Conservation (phyloP, 2,329 filamentous ascomycete genomes). For the Claviceps lovelessii region DNA sequence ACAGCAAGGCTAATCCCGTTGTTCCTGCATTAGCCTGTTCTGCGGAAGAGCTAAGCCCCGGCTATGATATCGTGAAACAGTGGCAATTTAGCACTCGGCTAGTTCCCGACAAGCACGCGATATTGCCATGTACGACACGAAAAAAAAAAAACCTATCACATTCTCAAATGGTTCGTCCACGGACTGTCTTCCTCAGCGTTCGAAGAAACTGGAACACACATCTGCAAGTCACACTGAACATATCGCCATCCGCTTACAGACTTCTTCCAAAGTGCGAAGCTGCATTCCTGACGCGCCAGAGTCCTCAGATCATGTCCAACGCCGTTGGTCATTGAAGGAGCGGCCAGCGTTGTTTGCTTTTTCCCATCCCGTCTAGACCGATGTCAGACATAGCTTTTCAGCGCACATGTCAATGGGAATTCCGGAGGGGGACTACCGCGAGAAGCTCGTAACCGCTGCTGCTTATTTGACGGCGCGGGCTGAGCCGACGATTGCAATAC, state of each 20-base stretch:
- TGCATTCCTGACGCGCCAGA: background rate
- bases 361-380: too few relatives aligned
- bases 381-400: too few relatives aligned
- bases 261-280: background rate
- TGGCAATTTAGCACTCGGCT: slow-evolving; percentile 11
- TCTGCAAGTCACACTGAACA: background rate
- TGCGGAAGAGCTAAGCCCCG: background rate
- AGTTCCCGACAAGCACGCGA: slow-evolving; percentile 6
- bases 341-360: too few relatives aligned
- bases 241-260: background rate
- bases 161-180: background rate
- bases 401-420: too few relatives aligned
- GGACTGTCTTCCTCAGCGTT: background rate
- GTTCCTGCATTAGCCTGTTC: slow-evolving; percentile 19
- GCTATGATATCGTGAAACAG: slow-evolving; percentile 15
- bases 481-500: too few relatives aligned
- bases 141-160: background rate
- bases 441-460: too few relatives aligned
- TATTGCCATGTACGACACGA: background rate
- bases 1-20: slow-evolving; percentile 11
- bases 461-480: too few relatives aligned
- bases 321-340: too few relatives aligned
- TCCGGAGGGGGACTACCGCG: too few relatives aligned
- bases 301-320: background rate
- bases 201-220: background rate